These are phyloP conservation scores for Kwoniella shandongensis DNA, from an alignment of 768 basidiomycete species.

Conservation along the genomic window DNA sequence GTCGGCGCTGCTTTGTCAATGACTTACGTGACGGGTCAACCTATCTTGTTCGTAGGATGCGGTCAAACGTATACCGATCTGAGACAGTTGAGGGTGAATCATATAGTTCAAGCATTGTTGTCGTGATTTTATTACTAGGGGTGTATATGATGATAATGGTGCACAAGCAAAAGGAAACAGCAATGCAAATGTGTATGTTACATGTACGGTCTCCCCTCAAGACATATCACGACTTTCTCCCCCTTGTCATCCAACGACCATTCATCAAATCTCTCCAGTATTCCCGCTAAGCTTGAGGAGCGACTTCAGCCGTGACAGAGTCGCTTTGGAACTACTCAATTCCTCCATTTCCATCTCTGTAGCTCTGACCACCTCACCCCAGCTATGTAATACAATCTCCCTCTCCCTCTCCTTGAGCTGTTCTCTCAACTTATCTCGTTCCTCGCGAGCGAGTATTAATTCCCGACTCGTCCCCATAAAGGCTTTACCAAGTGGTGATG, in stretches of 20 bases:
- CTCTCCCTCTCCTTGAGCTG: background rate
- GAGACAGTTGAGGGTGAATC: conserved; percentile 80
- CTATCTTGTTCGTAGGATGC: conserved; percentile 96
- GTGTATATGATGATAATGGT: no score
- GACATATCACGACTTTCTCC: no score
- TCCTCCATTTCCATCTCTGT: conserved; percentile 9
- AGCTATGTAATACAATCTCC: background rate
- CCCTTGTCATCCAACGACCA: no score
- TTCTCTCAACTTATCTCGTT: background rate
- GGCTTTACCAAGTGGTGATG: no score
- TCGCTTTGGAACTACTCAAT: background rate
- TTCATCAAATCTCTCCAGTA: background rate
- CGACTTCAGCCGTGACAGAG: background rate
- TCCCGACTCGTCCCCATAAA: no score
- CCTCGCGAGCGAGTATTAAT: background rate
- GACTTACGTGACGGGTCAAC: conserved; percentile 98
- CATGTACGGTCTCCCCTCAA: no score
- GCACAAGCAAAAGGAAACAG: no score
- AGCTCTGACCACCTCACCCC: conserved; percentile 11
- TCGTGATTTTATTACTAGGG: conserved; percentile 16
- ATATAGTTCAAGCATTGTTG: conserved; percentile 91
- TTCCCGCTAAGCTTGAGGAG: background rate
- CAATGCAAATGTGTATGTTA: no score
- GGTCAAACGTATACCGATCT: conserved; percentile 99
- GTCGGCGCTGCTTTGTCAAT: conserved; percentile 97